A percentile compares a stretch with the other conserved stretches of the same genome.
phyloP scores from a whole-genome alignment of 106 monocot species.

The Dioscorea dumetorum region DNA sequence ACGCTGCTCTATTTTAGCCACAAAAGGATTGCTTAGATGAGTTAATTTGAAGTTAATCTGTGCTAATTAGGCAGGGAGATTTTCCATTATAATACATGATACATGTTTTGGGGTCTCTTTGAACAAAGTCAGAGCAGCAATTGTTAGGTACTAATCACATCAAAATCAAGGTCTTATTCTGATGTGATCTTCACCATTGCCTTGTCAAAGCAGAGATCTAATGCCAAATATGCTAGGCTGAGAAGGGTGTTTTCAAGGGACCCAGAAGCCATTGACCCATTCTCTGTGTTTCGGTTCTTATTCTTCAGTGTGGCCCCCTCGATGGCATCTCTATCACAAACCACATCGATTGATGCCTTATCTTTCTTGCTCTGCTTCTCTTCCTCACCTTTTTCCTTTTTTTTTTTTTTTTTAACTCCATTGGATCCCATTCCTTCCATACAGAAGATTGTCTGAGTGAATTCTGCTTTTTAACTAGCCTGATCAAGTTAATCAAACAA shows the following conservation, averaged over 20 bases:
- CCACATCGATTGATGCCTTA: slow-evolving; percentile 10
- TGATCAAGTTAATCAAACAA: neutral
- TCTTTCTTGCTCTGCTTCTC: slow-evolving; percentile 5
- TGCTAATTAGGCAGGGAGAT: neutral
- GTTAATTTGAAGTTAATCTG: neutral
- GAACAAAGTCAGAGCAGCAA: neutral
- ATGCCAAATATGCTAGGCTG: neutral
- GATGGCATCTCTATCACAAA: slow-evolving; percentile 24
- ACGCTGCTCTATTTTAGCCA: neutral
- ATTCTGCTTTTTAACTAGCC: neutral
- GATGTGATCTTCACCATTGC: neutral
- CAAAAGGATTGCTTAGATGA: neutral
- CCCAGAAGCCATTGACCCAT: slow-evolving; percentile 4
- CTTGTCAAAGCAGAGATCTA: slow-evolving; percentile 3
- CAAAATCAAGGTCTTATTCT: neutral
- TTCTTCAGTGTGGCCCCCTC: neutral
- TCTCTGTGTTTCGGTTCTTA: neutral
- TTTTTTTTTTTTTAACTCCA: neutral
- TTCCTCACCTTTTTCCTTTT: neutral
- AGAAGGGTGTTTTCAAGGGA: slow-evolving; percentile 4
- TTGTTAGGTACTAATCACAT: neutral
- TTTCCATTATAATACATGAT: neutral
- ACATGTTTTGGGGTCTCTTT: neutral
- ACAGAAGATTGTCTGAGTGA: neutral
- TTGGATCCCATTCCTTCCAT: slow-evolving; percentile 6